Evolutionary conservation across 2,329 filamentous ascomycete species (phyloP), one percentile per base, ranked within the genome.

Genomic region (Hymenotorrendiella dingleyae): DNA sequence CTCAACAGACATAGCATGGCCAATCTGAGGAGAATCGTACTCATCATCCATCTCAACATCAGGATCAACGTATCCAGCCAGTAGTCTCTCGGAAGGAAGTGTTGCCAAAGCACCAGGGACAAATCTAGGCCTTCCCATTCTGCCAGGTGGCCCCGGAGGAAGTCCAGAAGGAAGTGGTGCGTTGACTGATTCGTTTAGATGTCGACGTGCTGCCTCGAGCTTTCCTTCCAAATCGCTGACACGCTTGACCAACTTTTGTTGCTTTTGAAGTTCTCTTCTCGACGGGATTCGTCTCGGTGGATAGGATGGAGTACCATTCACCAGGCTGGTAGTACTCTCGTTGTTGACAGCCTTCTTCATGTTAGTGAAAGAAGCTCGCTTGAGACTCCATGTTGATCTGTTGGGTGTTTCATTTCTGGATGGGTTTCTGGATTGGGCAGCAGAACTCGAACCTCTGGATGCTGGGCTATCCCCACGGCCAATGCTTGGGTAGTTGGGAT

Each of bases 161-260:
- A 49, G 24, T n/a, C n/a, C n/a, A n/a, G n/a, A n/a, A 56, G 59
- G 46, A 57, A 52, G 53, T 4, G 54, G 49, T 27, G 72, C 66
- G 9, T 63, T 63, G 12, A 74, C 61, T 28, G 72, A 64, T 4
- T 71, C 63, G 23, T 67, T 64, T 19, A 82, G 66, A 58, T 82
- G 72, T 36, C 67, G 67, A 24, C 74, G 68, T 7, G 76, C 76
- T 26, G 68, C 66, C 12, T 73, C 64, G 22, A 82, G 67, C 55
- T 80, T 79, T 10, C 65, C 58, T 52, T 82, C 78, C 10, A 82
- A 67, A 49, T 80, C 71, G 50, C 74, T 79, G 22, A 82, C 76
- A 40, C 74, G 70, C 61, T 78, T 79, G 29, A 69, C 64, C 23
- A 82, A 62, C 48, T 76, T 78, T 45, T 71, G 66, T 52, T 80